phyloP scores from a whole-genome alignment of 306 rosid genomes.

The Castanea sativa region DNA sequence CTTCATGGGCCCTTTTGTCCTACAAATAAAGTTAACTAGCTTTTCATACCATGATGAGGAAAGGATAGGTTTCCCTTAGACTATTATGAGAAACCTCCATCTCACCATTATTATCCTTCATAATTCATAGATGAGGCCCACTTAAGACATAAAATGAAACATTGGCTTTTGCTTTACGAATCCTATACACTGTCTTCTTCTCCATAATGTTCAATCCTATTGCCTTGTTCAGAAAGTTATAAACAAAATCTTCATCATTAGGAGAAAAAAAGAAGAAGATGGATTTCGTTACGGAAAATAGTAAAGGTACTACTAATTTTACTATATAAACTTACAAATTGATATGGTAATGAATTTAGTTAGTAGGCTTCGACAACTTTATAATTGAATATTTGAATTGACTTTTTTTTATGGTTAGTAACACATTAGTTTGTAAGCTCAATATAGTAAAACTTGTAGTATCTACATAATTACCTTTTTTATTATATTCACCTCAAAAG shows the following conservation, averaged over 20 bases:
- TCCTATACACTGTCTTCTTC: constrained; percentile 24
- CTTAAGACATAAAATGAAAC: constrained; percentile 11
- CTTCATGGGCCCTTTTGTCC: not conserved
- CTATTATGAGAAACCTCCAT: constrained; percentile 21
- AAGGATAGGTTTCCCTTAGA: constrained; percentile 27
- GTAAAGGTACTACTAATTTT: no score
- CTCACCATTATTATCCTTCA: constrained; percentile 26
- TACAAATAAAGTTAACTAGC: not conserved
- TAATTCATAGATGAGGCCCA: constrained; percentile 25
- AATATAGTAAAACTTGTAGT: no score
- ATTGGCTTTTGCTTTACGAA: constrained; percentile 39
- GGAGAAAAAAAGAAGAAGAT: no score
- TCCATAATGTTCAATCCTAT: constrained; percentile 2
- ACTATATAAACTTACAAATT: no score
- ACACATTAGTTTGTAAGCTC: no score
- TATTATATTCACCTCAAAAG: no score
- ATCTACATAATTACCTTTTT: no score
- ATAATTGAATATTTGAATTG: no score
- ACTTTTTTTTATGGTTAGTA: no score
- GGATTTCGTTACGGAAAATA: no score
- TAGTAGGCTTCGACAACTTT: no score
- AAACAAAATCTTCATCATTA: not conserved
- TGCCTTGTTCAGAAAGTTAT: not conserved
- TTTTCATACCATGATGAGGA: constrained; percentile 5
- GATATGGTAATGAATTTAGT: no score